phyloP scores from a whole-genome alignment of 1,284 basidiomycete genomes.

The Melanopsichium pennsylvanicum region DNA sequence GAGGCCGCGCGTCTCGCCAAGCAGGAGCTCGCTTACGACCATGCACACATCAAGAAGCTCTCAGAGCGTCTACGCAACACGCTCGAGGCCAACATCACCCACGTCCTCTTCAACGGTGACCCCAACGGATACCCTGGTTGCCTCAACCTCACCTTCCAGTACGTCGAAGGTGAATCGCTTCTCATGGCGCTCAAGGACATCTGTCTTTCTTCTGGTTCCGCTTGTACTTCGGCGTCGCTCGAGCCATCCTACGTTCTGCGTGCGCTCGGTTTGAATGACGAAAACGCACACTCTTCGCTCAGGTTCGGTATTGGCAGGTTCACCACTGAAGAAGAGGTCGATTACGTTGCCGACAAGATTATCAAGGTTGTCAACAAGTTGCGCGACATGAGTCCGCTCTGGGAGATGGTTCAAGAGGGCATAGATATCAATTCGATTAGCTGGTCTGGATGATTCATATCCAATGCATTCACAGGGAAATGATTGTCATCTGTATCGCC shows the following conservation, averaged over 20 bases:
- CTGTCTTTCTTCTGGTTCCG: constrained; percentile 95
- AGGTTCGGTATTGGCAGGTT: constrained; percentile 98
- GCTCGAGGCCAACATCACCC: constrained; percentile 83
- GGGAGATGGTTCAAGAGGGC: constrained; percentile 70
- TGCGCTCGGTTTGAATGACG: constrained; percentile 90
- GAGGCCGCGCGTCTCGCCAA: constrained; percentile 93
- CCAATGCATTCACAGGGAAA: too few species aligned
- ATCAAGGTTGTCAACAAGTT: constrained; percentile 80
- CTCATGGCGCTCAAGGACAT: constrained; percentile 98
- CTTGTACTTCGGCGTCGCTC: constrained; percentile 96
- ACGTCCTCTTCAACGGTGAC: constrained; percentile 94
- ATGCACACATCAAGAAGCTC: constrained; percentile 77
- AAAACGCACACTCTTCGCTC: constrained; percentile 97
- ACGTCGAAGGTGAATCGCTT: constrained; percentile 96
- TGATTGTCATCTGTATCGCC: too few species aligned
- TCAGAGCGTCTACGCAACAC: constrained; percentile 83
- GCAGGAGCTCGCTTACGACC: constrained; percentile 88
- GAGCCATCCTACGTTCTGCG: constrained; percentile 98
- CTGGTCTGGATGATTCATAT: constrained; percentile 76
- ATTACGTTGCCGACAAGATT: constrained; percentile 90
- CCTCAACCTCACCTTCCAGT: constrained; percentile 93
- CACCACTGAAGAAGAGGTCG: constrained; percentile 96
- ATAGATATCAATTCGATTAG: constrained; percentile 92
- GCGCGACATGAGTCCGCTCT: constrained; percentile 73
- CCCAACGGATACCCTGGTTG: constrained; percentile 73